A percentile compares a stretch with the other conserved stretches of the same genome.
phyloP scores from a whole-genome alignment of 352 stramenopile species.

The Phytopythium kandeliae region DNA sequence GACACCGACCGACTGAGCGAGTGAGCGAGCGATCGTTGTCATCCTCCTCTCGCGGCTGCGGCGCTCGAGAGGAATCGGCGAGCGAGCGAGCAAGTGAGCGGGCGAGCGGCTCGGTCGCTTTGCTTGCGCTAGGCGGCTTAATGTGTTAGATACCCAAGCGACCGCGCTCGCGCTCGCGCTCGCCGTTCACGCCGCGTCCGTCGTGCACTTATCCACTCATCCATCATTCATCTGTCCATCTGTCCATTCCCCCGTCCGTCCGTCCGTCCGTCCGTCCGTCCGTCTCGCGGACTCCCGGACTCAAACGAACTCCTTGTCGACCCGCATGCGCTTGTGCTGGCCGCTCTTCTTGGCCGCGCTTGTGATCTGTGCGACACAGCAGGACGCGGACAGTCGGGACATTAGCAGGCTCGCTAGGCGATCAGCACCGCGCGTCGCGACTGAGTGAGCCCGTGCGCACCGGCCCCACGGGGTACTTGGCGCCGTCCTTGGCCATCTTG shows the following conservation, averaged over 20 bases:
- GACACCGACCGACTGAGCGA: background rate
- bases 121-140: constrained; percentile 5
- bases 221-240: too few relatives aligned
- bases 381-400: constrained; percentile 2
- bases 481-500: constrained; percentile 84
- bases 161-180: constrained; percentile 19
- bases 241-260: too few relatives aligned
- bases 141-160: constrained; percentile 6
- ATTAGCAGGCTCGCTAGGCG: too few relatives aligned
- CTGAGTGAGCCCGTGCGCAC: too few relatives aligned
- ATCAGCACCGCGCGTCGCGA: too few relatives aligned
- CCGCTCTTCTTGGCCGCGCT: constrained; percentile 77
- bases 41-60: constrained; percentile 1
- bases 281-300: background rate
- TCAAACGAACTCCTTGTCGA: background rate
- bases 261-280: too few relatives aligned
- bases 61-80: background rate
- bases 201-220: too few relatives aligned
- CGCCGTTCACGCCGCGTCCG: background rate
- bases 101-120: too few relatives aligned
- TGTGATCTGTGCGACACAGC: constrained; percentile 21
- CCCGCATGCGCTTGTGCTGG: constrained; percentile 60
- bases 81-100: background rate
- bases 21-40: too few relatives aligned
- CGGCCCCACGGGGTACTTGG: constrained; percentile 42